Evolutionary conservation across 2,329 filamentous ascomycete genomes (phyloP).

Genomic region (Aspergillus fischeri): DNA sequence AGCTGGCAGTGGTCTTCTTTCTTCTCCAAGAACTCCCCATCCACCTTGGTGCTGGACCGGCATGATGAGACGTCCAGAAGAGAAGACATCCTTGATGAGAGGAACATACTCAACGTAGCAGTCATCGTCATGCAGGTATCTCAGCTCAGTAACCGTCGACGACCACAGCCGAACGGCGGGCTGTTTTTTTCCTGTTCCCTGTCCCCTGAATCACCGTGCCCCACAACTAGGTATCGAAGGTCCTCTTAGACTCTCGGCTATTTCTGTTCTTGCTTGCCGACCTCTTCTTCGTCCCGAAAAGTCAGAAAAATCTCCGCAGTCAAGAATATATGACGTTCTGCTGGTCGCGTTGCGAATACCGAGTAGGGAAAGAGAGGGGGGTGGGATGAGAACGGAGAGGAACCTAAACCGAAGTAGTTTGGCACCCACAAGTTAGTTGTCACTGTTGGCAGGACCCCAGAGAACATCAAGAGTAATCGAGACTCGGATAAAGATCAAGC

Average conservation of each 20-base stretch:
- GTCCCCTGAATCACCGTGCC: background rate
- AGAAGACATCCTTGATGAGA: slow-evolving; percentile 14
- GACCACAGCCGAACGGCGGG: slow-evolving; percentile 23
- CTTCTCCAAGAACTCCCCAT: slow-evolving; percentile 8
- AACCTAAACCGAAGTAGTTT: background rate
- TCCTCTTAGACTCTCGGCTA: background rate
- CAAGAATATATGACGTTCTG: background rate
- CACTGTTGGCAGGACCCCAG: background rate
- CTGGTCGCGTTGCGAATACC: background rate
- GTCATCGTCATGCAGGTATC: slow-evolving; percentile 34
- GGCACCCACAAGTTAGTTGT: background rate
- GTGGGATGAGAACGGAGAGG: background rate
- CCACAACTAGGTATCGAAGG: background rate
- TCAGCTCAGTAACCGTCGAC: slow-evolving; percentile 25
- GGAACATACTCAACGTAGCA: slow-evolving; percentile 43
- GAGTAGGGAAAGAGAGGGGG: background rate
- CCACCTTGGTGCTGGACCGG: slow-evolving; percentile 9
- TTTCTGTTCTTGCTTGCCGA: background rate
- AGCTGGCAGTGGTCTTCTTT: slow-evolving; percentile 17
- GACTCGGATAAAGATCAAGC: background rate
- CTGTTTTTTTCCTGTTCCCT: slow-evolving; percentile 15
- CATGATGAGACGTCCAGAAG: slow-evolving; percentile 12
- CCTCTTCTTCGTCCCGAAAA: background rate
- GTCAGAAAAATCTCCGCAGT: background rate
- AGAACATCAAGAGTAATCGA: background rate